phyloP scores from a whole-genome alignment of 345 rosid genomes.

The Populus euphratica region DNA sequence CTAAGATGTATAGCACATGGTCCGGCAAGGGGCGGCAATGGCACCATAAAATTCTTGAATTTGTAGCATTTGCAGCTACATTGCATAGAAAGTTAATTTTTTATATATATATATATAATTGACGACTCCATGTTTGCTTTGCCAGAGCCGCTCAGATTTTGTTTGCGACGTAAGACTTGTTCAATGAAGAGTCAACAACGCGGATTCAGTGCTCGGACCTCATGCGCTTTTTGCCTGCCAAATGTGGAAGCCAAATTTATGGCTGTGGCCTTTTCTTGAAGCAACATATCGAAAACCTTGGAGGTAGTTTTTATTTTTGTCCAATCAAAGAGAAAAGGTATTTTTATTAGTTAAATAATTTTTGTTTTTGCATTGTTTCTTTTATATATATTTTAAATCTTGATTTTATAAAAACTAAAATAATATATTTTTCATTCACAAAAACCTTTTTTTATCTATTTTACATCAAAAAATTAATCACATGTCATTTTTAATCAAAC shows the following conservation, averaged over 20 bases:
- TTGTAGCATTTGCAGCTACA: not conserved
- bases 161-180: not conserved
- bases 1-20: not conserved
- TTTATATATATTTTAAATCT: too few relatives aligned
- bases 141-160: not conserved
- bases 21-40: conserved; percentile 31
- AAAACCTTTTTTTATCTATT: too few relatives aligned
- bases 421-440: too few relatives aligned
- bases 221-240: not conserved
- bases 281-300: not conserved
- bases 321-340: too few relatives aligned
- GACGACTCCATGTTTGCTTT: not conserved
- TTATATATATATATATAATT: too few relatives aligned
- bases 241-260: not conserved
- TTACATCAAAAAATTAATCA: too few relatives aligned
- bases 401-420: too few relatives aligned
- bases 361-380: too few relatives aligned
- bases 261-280: not conserved
- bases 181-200: not conserved
- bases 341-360: too few relatives aligned
- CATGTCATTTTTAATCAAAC: too few relatives aligned
- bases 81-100: too few relatives aligned
- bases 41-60: not conserved
- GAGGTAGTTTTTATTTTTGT: too few relatives aligned
- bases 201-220: not conserved